Base-by-base conservation (phyloP, 2,329 filamentous ascomycete species). In the Macroventuria anomochaeta region DNA sequence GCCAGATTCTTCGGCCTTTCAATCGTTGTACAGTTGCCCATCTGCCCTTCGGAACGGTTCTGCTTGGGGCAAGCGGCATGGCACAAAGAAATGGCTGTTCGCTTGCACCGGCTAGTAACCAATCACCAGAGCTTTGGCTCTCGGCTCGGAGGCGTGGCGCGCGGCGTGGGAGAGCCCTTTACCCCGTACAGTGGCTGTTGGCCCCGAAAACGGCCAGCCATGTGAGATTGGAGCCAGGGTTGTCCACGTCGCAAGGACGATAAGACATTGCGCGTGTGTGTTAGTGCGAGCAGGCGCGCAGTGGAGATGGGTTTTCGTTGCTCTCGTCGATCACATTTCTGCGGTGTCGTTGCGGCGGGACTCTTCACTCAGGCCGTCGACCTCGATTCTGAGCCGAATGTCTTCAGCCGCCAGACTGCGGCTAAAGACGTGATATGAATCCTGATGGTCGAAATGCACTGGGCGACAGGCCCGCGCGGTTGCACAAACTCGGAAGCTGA, bases 31-130 rank as follows among this genome's bases (percentile, higher is more conserved):
- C 65, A 69, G 62, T 57, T 61, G 58, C 41, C 56, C 52, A 58
- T 62, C 44, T 40, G 32, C 51, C 44, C 44, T 48, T 32, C 50
- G 51, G 44, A 21, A 43, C 33, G 39, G 10, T 28, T 38, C 52
- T 49, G 52, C 36, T 61, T 62, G 61, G 64, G 64, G 69, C 71
- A 70, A 72, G 70, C 65, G 70, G 69, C 68, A 64, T 68, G 58
- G 65, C 64, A 58, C 57, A 62, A 65, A 62, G 61, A 65, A 58
- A 67, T 63, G 64, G 67, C 62, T 63, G 26, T 67, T 54, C 62
- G 64, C 62, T 58, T 65, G 55, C 53, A 33, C 63, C 59, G 61
- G 57, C 40, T 53, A 57, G 31, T 36, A 42, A 44, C 71, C 70
- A 74, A 73, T 74, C 56, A 70, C 43, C 42, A 26, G 29, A 18